Percentiles rank a stretch among this genome's conserved stretches.
Evolutionary conservation across 768 basidiomycete species (phyloP).

Genomic region (Lactarius pseudohatsudake): DNA sequence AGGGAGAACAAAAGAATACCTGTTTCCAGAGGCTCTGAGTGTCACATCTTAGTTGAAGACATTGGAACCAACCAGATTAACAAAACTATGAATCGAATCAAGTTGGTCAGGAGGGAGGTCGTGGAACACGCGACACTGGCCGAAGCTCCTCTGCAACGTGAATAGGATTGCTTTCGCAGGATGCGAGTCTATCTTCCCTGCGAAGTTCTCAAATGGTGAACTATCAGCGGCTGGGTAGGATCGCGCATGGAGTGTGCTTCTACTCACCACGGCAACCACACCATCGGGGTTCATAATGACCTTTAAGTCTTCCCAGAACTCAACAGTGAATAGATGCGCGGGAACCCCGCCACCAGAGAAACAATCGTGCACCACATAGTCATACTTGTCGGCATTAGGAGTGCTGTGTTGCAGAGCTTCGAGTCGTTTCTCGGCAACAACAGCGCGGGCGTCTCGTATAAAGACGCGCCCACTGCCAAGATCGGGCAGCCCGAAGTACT

Average conservation of each 20-base stretch:
- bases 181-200: conserved; percentile 62
- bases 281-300: conserved; percentile 65
- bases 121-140: conserved; percentile 79
- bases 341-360: conserved; percentile 95
- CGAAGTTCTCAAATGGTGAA: conserved; percentile 65
- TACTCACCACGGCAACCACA: conserved; percentile 75
- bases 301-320: conserved; percentile 76
- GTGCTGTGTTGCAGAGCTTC: conserved; percentile 34
- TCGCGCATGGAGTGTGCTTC: conserved; percentile 1
- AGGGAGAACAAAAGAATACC: conserved; percentile 82
- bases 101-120: conserved; percentile 56
- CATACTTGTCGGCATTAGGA: conserved; percentile 44
- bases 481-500: conserved; percentile 76
- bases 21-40: conserved; percentile 34
- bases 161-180: conserved; percentile 64
- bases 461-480: conserved; percentile 60
- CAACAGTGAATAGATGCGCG: conserved; percentile 74
- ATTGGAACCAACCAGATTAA: conserved; percentile 64
- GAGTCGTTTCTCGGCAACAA: conserved; percentile 30
- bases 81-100: conserved; percentile 50
- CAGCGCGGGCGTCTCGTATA: conserved; percentile 68
- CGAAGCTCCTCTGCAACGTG: conserved; percentile 72
- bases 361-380: conserved; percentile 85
- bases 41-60: background rate
- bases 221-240: background rate